phyloP scores from a whole-genome alignment of 257 asterid genomes.

The Nicotiana otophora region DNA sequence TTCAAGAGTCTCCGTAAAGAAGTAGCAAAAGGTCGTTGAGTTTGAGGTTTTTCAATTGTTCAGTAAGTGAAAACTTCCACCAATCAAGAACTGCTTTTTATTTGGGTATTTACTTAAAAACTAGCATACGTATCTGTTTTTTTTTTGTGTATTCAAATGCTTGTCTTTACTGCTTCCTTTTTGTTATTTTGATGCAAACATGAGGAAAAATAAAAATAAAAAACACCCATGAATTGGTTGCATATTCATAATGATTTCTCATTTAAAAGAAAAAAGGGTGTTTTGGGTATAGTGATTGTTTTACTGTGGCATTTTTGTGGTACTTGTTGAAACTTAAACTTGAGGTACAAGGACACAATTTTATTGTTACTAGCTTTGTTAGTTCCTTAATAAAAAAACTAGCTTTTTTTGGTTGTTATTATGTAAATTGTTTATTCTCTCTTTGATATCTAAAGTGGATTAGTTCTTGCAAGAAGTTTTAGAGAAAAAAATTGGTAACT shows the following conservation, averaged over 20 bases:
- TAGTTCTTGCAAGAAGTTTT: background rate
- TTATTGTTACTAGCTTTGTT: too few relatives aligned
- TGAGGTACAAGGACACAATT: too few relatives aligned
- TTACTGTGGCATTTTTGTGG: background rate
- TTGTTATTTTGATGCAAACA: background rate
- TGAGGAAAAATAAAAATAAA: background rate
- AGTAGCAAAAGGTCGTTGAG: background rate
- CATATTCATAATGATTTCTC: background rate
- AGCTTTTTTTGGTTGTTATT: too few relatives aligned
- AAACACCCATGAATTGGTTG: background rate
- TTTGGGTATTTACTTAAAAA: background rate
- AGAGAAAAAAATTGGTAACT: background rate
- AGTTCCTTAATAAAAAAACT: too few relatives aligned
- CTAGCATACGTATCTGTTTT: background rate
- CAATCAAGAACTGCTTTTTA: background rate
- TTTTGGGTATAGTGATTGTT: background rate
- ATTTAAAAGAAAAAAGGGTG: background rate
- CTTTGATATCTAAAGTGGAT: background rate
- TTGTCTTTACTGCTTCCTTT: background rate
- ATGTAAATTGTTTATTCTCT: too few relatives aligned
- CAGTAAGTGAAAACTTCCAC: background rate
- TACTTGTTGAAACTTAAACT: too few relatives aligned
- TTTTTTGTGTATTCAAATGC: background rate
- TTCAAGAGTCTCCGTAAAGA: background rate
- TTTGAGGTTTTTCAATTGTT: background rate